Percentiles rank a stretch among this genome's conserved stretches.
Conservation (phyloP, 1,284 basidiomycete genomes). For the Ganoderma boninense region DNA sequence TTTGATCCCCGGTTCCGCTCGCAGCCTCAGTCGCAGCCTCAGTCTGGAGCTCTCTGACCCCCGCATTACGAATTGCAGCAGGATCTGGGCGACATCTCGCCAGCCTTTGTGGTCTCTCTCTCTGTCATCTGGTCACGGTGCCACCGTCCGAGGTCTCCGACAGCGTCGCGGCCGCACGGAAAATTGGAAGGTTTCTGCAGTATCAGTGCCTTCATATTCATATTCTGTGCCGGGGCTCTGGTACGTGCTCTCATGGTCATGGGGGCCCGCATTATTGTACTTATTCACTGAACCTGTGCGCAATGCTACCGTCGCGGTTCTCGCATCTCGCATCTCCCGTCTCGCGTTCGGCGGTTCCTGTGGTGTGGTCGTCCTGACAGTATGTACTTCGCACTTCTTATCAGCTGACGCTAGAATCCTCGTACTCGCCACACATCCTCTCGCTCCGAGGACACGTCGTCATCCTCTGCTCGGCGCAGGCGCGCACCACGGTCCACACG, state of each 20-base stretch:
- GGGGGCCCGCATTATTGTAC: not conserved
- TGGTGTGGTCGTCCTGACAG: not conserved
- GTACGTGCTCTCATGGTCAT: not conserved
- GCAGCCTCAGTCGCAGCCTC: no score
- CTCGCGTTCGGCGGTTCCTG: not conserved
- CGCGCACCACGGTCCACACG: not conserved
- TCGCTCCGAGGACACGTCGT: no score
- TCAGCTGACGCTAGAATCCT: not conserved
- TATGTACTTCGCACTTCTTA: not conserved
- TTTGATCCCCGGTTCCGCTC: conserved; percentile 1
- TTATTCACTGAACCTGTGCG: not conserved
- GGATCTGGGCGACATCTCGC: not conserved
- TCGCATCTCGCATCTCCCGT: not conserved
- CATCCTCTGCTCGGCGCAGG: not conserved
- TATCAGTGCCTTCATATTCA: not conserved
- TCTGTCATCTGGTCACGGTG: not conserved
- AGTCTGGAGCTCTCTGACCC: not conserved
- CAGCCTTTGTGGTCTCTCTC: not conserved
- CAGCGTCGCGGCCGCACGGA: not conserved
- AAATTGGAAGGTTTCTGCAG: not conserved
- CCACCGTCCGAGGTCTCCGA: not conserved
- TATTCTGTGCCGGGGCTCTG: not conserved
- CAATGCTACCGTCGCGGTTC: not conserved
- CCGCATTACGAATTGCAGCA: not conserved
- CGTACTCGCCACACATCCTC: not conserved